These are phyloP conservation scores for Ceratocystis alfenasii DNA, from an alignment of 2,329 filamentous ascomycete genomes.

Conservation along the genomic window DNA sequence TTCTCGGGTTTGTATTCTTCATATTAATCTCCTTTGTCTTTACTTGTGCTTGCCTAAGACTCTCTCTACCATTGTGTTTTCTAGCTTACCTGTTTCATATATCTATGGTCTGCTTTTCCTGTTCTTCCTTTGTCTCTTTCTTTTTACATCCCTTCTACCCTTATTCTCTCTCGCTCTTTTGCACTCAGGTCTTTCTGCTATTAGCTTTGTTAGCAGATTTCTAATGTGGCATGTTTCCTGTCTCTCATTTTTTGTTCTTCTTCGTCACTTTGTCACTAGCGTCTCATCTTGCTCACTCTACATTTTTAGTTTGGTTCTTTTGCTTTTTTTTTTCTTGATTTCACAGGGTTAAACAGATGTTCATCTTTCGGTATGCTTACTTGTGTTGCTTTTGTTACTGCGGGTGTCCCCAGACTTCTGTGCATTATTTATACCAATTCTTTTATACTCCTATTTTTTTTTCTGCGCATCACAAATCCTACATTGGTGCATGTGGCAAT, in stretches of 20 bases:
- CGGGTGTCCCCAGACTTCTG: neutral
- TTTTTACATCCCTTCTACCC: neutral
- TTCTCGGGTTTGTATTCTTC: neutral
- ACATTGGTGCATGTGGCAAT: too few relatives aligned
- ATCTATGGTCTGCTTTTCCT: constrained; percentile 1
- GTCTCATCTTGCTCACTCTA: neutral
- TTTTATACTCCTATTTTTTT: neutral
- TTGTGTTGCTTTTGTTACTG: constrained; percentile 6
- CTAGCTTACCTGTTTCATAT: neutral
- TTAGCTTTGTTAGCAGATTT: neutral
- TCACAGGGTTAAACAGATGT: too few relatives aligned
- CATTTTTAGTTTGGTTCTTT: neutral
- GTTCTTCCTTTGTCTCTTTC: neutral
- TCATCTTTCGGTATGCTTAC: too few relatives aligned
- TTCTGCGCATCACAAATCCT: too few relatives aligned
- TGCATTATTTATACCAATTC: neutral
- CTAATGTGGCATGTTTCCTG: constrained; percentile 9
- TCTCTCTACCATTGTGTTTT: neutral
- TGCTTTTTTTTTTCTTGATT: neutral
- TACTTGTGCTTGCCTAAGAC: neutral
- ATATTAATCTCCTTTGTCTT: neutral
- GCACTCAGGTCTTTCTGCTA: neutral
- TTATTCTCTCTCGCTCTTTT: neutral
- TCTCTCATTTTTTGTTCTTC: constrained; percentile 9
- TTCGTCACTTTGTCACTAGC: neutral